These are phyloP conservation scores for Arxiozyma telluris DNA, from an alignment of 1,139 yeast species.

Conservation along the genomic window DNA sequence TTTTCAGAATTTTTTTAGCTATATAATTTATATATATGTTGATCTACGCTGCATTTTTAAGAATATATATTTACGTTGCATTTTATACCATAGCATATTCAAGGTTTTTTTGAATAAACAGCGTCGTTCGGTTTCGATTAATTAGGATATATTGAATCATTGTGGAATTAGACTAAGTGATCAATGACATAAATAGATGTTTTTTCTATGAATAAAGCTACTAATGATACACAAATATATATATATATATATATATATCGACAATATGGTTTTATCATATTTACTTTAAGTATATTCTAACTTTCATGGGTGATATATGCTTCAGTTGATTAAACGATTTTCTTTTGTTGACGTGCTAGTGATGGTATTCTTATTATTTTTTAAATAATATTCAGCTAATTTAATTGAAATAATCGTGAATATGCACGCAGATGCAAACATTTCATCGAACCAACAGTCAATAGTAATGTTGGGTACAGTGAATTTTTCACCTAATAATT, in stretches of 20 bases:
- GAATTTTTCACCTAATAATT: slow-evolving; percentile 27
- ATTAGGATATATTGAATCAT: neutral
- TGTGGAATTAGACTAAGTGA: neutral
- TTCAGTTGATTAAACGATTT: neutral
- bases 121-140: no score
- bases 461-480: slow-evolving; percentile 43
- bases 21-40: neutral
- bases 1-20: slow-evolving; percentile 43
- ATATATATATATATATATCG: no score
- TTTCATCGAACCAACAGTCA: slow-evolving; percentile 73
- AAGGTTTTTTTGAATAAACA: no score
- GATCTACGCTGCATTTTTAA: neutral
- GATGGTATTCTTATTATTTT: neutral
- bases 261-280: neutral
- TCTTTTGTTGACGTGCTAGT: neutral
- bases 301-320: neutral
- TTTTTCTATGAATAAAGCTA: neutral
- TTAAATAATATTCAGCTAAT: slow-evolving; percentile 16
- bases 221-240: neutral
- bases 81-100: neutral
- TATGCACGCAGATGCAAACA: slow-evolving; percentile 52
- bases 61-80: no score
- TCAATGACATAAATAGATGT: no score
- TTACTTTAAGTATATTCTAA: no score
- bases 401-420: slow-evolving; percentile 42